Evolutionary conservation across 2,329 filamentous ascomycete genomes (phyloP).

Genomic region (Malbranchea zuffiana): DNA sequence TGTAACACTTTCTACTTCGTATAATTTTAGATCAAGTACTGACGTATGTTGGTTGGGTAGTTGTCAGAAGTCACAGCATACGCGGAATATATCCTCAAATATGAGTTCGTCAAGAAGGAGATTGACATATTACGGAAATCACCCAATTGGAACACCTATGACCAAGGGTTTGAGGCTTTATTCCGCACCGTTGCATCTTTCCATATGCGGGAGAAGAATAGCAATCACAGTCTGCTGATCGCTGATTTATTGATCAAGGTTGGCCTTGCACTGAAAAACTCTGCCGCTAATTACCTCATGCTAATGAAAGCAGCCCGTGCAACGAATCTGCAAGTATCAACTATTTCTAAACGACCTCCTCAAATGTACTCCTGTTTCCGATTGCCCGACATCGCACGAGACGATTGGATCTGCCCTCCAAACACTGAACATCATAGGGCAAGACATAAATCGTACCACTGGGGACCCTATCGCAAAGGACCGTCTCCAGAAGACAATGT

Average conservation of each 20-base stretch:
- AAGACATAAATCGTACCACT: slow-evolving; percentile 74
- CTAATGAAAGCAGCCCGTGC: slow-evolving; percentile 57
- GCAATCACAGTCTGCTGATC: slow-evolving; percentile 68
- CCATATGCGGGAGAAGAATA: slow-evolving; percentile 51
- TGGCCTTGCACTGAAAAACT: slow-evolving; percentile 15
- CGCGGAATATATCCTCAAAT: slow-evolving; percentile 83
- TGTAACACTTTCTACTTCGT: slow-evolving; percentile 7
- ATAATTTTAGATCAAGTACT: too few species aligned
- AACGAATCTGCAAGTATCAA: slow-evolving; percentile 83
- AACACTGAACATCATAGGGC: slow-evolving; percentile 61
- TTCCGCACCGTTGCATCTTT: slow-evolving; percentile 62
- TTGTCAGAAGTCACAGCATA: slow-evolving; percentile 76
- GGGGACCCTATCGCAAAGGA: slow-evolving; percentile 60
- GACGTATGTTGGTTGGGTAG: slow-evolving; percentile 42
- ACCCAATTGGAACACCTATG: slow-evolving; percentile 66
- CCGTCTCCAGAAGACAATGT: slow-evolving; percentile 69
- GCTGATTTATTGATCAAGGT: slow-evolving; percentile 87
- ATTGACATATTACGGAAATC: slow-evolving; percentile 57
- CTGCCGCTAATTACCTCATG: background rate
- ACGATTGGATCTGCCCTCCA: slow-evolving; percentile 65
- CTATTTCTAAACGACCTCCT: slow-evolving; percentile 75
- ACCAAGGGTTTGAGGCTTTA: slow-evolving; percentile 74
- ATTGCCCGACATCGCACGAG: slow-evolving; percentile 73
- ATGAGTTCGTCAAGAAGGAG: slow-evolving; percentile 73
- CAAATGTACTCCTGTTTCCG: slow-evolving; percentile 69